phyloP scores from a whole-genome alignment of 305 asterid species.

The Rubia tinctorum region DNA sequence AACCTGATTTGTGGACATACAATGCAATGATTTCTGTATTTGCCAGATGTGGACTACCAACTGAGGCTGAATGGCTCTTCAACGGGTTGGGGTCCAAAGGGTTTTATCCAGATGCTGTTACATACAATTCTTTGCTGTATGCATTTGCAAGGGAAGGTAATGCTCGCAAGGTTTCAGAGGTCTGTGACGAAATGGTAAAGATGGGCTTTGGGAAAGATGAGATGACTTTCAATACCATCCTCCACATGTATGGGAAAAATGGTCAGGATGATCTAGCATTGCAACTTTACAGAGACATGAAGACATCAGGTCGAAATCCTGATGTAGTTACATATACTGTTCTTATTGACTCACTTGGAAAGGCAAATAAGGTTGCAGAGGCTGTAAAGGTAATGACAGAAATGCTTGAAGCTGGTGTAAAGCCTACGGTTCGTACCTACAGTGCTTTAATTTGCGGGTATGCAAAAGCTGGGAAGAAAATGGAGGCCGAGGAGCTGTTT shows the following conservation, averaged over 20 bases:
- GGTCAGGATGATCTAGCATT: constrained; percentile 71
- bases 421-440: constrained; percentile 82
- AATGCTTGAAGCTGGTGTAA: constrained; percentile 67
- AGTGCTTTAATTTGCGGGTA: constrained; percentile 94
- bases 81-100: constrained; percentile 61
- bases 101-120: constrained; percentile 83
- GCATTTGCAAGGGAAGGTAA: constrained; percentile 93
- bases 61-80: constrained; percentile 75
- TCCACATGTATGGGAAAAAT: constrained; percentile 76
- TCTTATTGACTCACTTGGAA: constrained; percentile 84
- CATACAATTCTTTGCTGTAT: constrained; percentile 81
- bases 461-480: constrained; percentile 71
- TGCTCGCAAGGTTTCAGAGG: constrained; percentile 57
- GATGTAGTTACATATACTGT: constrained; percentile 92
- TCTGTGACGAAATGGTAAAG: constrained; percentile 74
- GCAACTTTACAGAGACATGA: constrained; percentile 69
- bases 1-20: constrained; percentile 94
- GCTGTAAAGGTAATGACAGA: constrained; percentile 86
- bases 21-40: constrained; percentile 93
- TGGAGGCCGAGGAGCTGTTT: constrained; percentile 68
- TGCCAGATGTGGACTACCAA: constrained; percentile 76
- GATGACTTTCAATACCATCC: constrained; percentile 88
- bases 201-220: constrained; percentile 84
- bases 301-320: constrained; percentile 64
- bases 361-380: constrained; percentile 71